Base-by-base conservation (phyloP, 1,284 basidiomycete genomes). In the Ceratobasidium sp. region DNA sequence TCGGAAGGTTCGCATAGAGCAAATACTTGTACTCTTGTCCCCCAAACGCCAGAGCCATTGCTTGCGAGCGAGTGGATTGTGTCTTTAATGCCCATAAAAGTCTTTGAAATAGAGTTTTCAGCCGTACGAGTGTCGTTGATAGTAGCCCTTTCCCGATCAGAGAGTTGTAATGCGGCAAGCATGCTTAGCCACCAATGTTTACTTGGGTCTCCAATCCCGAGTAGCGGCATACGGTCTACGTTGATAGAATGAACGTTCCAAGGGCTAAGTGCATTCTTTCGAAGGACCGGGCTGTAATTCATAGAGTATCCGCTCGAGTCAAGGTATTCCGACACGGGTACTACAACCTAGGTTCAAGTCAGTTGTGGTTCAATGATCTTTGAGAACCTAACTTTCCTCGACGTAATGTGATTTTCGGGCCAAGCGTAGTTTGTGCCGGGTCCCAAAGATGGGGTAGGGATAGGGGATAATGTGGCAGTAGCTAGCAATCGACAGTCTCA, bases 331-430 rank as follows among this genome's bases (percentile, higher is more conserved):
- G 69, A 61, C 2, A 51, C n/a, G 8, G 69, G 43, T 14, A 53
- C 43, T 11, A 72, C 48, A 1, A 72, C 56, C 69, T 46, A 24
- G 6, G 16, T 1, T 6, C n/a, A 9, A 22, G 19, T 62, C 39
- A 62, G 22, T 8, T 37, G 3, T 16, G 4, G 22, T 14, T 19
- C 34, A 16, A 19, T n/a, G 11, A n/a, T 39, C 8, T 9, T 6
- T 16, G 13, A 46, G 13, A 13, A 41, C 11, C 6, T 13, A 9
- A 71, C 54, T 1, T 58, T 53, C 69, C 58, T 72, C 69, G 16
- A 72, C 22, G 13, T 72, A 72, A 24, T 39, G 46, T 24, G 69
- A 72, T 14, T 72, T 72, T 9, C 69, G 22, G 34, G 69, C 69
- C n/a, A 72, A n/a, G 0, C 69, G 43, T 11, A 72, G 29, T 24